These are phyloP conservation scores for Bipolaris cookei DNA, from an alignment of 2,329 filamentous ascomycete genomes.

Conservation along the genomic window DNA sequence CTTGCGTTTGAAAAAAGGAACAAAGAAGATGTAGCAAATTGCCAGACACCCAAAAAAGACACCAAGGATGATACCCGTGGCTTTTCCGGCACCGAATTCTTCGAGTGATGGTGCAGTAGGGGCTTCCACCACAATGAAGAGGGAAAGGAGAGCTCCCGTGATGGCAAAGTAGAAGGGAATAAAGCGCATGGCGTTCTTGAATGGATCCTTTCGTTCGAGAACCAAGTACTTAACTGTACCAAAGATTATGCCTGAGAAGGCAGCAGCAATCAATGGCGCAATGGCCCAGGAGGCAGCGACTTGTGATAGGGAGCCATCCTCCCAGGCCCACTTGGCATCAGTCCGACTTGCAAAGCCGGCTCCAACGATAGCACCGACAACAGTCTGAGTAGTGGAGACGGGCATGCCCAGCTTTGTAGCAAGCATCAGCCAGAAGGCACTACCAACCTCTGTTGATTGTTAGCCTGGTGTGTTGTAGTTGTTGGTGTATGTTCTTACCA, in stretches of 20 bases:
- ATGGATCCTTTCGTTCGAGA: constrained; percentile 57
- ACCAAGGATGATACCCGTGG: constrained; percentile 35
- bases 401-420: constrained; percentile 55
- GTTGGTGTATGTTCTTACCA: constrained; percentile 63
- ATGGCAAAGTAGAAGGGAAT: constrained; percentile 59
- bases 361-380: constrained; percentile 65
- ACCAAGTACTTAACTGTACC: constrained; percentile 58
- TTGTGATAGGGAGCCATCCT: constrained; percentile 35
- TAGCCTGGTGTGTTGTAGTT: neutral
- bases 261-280: constrained; percentile 56
- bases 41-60: constrained; percentile 33
- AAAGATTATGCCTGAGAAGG: constrained; percentile 59
- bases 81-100: constrained; percentile 41
- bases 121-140: constrained; percentile 64
- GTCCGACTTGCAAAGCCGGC: constrained; percentile 59
- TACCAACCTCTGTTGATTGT: constrained; percentile 32
- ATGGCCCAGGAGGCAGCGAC: constrained; percentile 57
- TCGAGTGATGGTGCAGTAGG: constrained; percentile 43
- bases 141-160: constrained; percentile 57
- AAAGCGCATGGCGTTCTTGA: constrained; percentile 58
- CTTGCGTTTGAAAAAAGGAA: constrained; percentile 39
- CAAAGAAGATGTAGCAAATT: constrained; percentile 37
- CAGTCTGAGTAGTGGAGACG: constrained; percentile 67
- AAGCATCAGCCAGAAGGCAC: constrained; percentile 12
- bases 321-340: constrained; percentile 35